phyloP scores from a whole-genome alignment of 768 basidiomycete species.

The Lactarius vividus region DNA sequence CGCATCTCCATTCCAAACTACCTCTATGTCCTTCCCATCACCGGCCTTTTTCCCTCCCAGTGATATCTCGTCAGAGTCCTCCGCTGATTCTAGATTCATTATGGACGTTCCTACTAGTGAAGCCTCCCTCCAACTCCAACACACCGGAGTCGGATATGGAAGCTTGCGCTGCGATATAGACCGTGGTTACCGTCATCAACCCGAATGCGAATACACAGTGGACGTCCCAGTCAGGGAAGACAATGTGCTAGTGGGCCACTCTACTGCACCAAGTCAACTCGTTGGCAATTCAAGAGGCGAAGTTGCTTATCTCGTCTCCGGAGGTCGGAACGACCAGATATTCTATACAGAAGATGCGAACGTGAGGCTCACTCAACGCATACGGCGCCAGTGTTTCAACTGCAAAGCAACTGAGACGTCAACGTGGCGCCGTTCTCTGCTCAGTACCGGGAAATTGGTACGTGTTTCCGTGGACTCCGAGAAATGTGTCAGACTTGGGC shows the following conservation, averaged over 20 bases:
- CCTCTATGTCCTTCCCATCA: neutral
- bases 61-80: conserved; percentile 19
- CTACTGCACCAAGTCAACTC: neutral
- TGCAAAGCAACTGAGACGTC: conserved; percentile 82
- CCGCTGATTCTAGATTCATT: conserved; percentile 8
- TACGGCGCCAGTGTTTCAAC: conserved; percentile 75
- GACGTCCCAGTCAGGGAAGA: neutral
- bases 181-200: neutral
- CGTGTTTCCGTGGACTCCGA: neutral
- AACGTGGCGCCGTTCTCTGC: conserved; percentile 73
- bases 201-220: neutral
- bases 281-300: conserved; percentile 4
- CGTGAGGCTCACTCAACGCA: conserved; percentile 73
- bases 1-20: neutral
- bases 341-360: conserved; percentile 70
- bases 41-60: conserved; percentile 7
- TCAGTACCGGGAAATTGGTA: conserved; percentile 76
- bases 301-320: neutral
- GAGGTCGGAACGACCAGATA: conserved; percentile 3
- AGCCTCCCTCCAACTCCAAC: conserved; percentile 11
- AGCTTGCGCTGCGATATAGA: neutral
- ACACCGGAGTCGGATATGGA: neutral
- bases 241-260: neutral
- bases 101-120: conserved; percentile 1
- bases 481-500: neutral